These are phyloP conservation scores for Yamadazyma taylorii DNA, from an alignment of 1,139 yeast species.

Conservation along the genomic window DNA sequence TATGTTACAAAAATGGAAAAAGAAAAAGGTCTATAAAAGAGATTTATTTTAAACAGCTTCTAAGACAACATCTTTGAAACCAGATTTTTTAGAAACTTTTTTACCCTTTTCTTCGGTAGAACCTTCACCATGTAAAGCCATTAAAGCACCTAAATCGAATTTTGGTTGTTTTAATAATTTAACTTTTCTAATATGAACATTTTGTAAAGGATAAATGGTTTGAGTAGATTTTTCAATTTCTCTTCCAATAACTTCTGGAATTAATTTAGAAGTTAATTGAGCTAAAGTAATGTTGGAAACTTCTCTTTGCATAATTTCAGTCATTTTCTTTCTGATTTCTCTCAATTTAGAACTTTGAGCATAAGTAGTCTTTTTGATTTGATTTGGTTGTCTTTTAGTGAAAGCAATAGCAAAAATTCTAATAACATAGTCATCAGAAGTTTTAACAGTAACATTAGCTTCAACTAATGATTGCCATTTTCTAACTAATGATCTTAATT, in stretches of 20 bases:
- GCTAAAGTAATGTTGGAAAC: slow-evolving; percentile 51
- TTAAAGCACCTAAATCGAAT: slow-evolving; percentile 52
- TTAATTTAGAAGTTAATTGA: slow-evolving; percentile 51
- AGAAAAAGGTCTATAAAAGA: no score
- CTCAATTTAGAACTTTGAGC: slow-evolving; percentile 53
- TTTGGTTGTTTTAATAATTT: slow-evolving; percentile 54
- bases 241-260: slow-evolving; percentile 55
- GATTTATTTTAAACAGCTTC: slow-evolving; percentile 48
- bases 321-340: slow-evolving; percentile 53
- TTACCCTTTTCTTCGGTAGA: slow-evolving; percentile 53
- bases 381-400: slow-evolving; percentile 55
- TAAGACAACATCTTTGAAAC: slow-evolving; percentile 54
- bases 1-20: slow-evolving; percentile 1
- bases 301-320: slow-evolving; percentile 54
- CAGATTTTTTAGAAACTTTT: slow-evolving; percentile 38
- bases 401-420: slow-evolving; percentile 53
- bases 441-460: slow-evolving; percentile 52
- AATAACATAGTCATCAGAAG: slow-evolving; percentile 50
- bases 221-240: slow-evolving; percentile 54
- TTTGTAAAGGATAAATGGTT: slow-evolving; percentile 52
- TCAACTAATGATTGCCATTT: slow-evolving; percentile 56
- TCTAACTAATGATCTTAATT: slow-evolving; percentile 52
- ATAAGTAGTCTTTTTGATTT: slow-evolving; percentile 51
- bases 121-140: slow-evolving; percentile 54
- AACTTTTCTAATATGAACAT: slow-evolving; percentile 54